These are phyloP conservation scores for Saturnispora saitoi DNA, from an alignment of 805 yeast genomes.

Conservation along the genomic window DNA sequence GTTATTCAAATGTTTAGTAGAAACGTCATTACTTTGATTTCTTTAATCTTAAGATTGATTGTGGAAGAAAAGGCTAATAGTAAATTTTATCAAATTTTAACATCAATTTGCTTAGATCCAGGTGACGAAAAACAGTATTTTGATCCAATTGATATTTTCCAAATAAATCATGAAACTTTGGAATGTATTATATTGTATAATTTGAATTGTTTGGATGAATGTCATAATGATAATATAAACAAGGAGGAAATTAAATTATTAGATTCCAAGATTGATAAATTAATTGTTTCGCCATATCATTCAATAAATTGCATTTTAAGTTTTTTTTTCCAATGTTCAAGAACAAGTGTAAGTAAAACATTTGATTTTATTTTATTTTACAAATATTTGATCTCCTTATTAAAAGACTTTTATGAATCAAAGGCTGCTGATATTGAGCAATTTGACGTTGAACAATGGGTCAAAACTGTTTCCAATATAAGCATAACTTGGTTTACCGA, in stretches of 20 bases:
- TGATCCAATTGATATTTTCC: conserved; percentile 9
- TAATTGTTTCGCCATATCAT: conserved; percentile 15
- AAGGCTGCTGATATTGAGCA: neutral
- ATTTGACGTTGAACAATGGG: conserved; percentile 8
- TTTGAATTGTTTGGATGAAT: neutral
- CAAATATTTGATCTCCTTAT: conserved; percentile 17
- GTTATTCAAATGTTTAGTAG: conserved; percentile 18
- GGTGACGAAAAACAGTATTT: neutral
- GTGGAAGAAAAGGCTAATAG: conserved; percentile 2
- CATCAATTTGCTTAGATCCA: neutral
- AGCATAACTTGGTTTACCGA: neutral
- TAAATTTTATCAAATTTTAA: neutral
- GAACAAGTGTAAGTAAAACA: conserved; percentile 21
- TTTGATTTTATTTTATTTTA: conserved; percentile 23
- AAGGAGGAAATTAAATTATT: neutral
- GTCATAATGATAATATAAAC: neutral
- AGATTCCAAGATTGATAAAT: conserved; percentile 10
- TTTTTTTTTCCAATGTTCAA: conserved; percentile 25
- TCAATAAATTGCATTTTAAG: conserved; percentile 20
- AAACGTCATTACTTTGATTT: conserved; percentile 12
- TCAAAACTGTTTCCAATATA: neutral
- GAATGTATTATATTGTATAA: conserved; percentile 4
- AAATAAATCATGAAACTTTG: conserved; percentile 4
- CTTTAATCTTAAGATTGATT: conserved; percentile 13
- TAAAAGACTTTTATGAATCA: conserved; percentile 10